Evolutionary conservation across 2,329 filamentous ascomycete genomes (phyloP).

Genomic region (Fusarium incarnatum): DNA sequence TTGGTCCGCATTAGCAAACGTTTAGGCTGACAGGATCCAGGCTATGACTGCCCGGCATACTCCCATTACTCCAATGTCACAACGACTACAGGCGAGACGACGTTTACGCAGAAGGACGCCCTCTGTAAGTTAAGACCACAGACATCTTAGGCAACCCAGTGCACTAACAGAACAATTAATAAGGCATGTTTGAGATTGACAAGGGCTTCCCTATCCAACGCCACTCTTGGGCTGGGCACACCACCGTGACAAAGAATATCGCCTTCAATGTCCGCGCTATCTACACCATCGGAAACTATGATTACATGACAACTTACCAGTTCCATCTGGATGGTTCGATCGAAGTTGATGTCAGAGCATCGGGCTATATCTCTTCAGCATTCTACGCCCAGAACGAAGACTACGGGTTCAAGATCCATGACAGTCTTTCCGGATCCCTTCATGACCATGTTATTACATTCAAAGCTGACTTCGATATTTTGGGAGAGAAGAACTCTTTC

Average conservation of each 20-base stretch:
- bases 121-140: neutral
- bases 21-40: neutral
- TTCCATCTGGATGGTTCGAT: slow-evolving; percentile 3
- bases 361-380: slow-evolving; percentile 1
- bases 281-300: slow-evolving; percentile 14
- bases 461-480: neutral
- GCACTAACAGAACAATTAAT: neutral
- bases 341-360: neutral
- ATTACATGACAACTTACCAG: slow-evolving; percentile 5
- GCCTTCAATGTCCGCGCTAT: slow-evolving; percentile 8
- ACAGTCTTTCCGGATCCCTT: neutral
- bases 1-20: accelerated
- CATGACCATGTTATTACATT: slow-evolving; percentile 7
- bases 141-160: neutral
- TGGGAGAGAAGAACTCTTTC: neutral
- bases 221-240: slow-evolving; percentile 1
- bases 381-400: slow-evolving; percentile 11
- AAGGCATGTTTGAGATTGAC: slow-evolving; percentile 13
- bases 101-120: neutral
- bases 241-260: slow-evolving; percentile 10
- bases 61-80: slow-evolving; percentile 3
- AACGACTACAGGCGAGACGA: neutral
- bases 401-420: slow-evolving; percentile 2
- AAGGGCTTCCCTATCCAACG: slow-evolving; percentile 9
- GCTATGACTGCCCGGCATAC: slow-evolving; percentile 1